Percentiles rank a stretch among this genome's conserved stretches.
These are phyloP conservation scores for Camelina laxa DNA, from an alignment of 345 rosid genomes.

Conservation along the genomic window DNA sequence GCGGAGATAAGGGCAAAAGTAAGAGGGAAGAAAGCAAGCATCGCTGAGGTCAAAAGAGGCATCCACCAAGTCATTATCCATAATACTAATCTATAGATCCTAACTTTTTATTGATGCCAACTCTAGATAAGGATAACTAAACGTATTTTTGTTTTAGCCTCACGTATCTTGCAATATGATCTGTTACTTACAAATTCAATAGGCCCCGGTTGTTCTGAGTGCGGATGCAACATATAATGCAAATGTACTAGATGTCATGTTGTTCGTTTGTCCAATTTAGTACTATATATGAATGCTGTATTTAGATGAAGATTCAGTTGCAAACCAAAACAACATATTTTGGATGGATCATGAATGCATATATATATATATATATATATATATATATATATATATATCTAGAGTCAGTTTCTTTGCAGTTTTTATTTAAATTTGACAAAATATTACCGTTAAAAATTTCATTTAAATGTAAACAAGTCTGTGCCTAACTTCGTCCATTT, in stretches of 20 bases:
- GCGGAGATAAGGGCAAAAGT: conserved; percentile 96
- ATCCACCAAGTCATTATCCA: conserved; percentile 58
- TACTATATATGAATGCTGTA: background rate
- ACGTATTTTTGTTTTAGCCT: background rate
- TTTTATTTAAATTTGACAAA: background rate
- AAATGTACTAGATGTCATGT: background rate
- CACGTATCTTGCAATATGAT: background rate
- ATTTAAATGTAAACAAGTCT: background rate
- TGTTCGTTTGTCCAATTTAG: background rate
- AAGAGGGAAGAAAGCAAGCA: conserved; percentile 74
- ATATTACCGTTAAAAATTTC: background rate
- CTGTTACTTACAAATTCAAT: background rate
- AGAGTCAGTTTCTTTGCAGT: background rate
- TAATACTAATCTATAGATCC: conserved; percentile 14
- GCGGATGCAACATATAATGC: conserved; percentile 11
- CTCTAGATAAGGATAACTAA: conserved; percentile 14
- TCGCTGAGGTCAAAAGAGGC: conserved; percentile 86
- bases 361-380: too few species aligned
- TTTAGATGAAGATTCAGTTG: background rate
- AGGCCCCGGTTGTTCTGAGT: background rate
- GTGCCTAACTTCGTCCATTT: background rate
- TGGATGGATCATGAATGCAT: background rate
- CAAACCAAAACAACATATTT: background rate
- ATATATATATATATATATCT: too few species aligned
- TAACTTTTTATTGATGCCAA: conserved; percentile 24